Percentiles rank a stretch among this genome's conserved stretches.
Evolutionary conservation across 371 early-diverging fungal genomes (phyloP).

Genomic region (Blakeslea trispora): DNA sequence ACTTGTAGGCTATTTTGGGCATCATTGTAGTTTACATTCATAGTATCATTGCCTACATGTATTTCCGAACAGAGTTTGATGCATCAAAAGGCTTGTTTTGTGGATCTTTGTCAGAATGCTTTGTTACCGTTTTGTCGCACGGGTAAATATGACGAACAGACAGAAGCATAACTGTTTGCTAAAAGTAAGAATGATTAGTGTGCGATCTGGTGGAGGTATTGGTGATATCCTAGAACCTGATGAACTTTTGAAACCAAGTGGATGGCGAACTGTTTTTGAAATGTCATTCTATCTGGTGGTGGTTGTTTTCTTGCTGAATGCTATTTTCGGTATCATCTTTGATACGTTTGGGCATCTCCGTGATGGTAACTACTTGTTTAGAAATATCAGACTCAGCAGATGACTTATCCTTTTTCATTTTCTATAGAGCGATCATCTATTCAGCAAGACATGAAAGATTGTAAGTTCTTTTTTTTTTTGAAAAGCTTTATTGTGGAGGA

Average conservation of each 20-base stretch:
- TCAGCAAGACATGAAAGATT: slow-evolving; percentile 53
- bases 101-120: slow-evolving; percentile 49
- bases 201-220: slow-evolving; percentile 58
- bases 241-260: slow-evolving; percentile 34
- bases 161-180: neutral
- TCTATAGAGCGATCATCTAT: slow-evolving; percentile 48
- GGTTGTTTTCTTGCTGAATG: slow-evolving; percentile 59
- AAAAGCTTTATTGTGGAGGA: neutral
- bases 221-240: slow-evolving; percentile 55
- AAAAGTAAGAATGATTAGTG: slow-evolving; percentile 16
- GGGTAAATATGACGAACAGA: slow-evolving; percentile 28
- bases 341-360: slow-evolving; percentile 64
- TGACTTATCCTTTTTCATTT: neutral
- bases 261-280: slow-evolving; percentile 55
- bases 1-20: slow-evolving; percentile 41
- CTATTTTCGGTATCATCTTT: slow-evolving; percentile 65
- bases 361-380: slow-evolving; percentile 36
- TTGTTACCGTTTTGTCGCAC: slow-evolving; percentile 54
- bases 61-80: slow-evolving; percentile 55
- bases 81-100: slow-evolving; percentile 48
- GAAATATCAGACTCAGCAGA: neutral
- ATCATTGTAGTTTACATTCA: slow-evolving; percentile 61
- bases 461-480: slow-evolving; percentile 21
- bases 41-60: slow-evolving; percentile 52
- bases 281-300: slow-evolving; percentile 60